Base-by-base conservation (phyloP, 2,329 filamentous ascomycete genomes). In the Xylaria hypoxylon region DNA sequence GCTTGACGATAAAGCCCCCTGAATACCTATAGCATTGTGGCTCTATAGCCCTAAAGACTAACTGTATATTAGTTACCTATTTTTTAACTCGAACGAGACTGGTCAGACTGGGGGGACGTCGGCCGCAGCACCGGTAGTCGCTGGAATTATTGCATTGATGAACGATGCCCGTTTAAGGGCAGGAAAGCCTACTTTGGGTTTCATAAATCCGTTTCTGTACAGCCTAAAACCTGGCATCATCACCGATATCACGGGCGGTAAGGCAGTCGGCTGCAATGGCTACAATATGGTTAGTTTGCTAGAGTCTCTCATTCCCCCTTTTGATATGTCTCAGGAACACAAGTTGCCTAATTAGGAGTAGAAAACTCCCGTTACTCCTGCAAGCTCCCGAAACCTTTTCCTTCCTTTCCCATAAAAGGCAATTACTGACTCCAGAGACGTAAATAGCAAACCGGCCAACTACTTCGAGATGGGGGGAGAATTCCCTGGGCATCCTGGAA, bases 401-500 rank as follows among this genome's bases (percentile, higher is more conserved):
- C n/a, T n/a, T n/a, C n/a, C n/a, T n/a, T n/a, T n/a, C n/a, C n/a
- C n/a, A n/a, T n/a, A n/a, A n/a, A n/a, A n/a, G n/a, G n/a, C n/a
- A n/a, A n/a, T n/a, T n/a, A n/a, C n/a, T n/a, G n/a, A n/a, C n/a
- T n/a, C n/a, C n/a, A n/a, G n/a, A n/a, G n/a, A n/a, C n/a, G n/a
- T n/a, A n/a, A n/a, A n/a, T n/a, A n/a, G n/a, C 73, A 75, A 53
- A 69, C 68, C 5, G 73, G 73, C 6, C 45, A 65, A 38, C 35
- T 38, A 11, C 11, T 38, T 38, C 68, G 68, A 24, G 74, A 70
- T n/a, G 73, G 70, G 8, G 75, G 73, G 22, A 62, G 71, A 28
- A 74, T 76, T 11, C 74, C 72, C 22, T 74, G 67, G 44, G 73
- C 73, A 10, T 64, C 70, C 2, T 76, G 75, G 75, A 76, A 76